Conservation (phyloP, 148 eudicot species). For the Amaranthus hypochondriacus region DNA sequence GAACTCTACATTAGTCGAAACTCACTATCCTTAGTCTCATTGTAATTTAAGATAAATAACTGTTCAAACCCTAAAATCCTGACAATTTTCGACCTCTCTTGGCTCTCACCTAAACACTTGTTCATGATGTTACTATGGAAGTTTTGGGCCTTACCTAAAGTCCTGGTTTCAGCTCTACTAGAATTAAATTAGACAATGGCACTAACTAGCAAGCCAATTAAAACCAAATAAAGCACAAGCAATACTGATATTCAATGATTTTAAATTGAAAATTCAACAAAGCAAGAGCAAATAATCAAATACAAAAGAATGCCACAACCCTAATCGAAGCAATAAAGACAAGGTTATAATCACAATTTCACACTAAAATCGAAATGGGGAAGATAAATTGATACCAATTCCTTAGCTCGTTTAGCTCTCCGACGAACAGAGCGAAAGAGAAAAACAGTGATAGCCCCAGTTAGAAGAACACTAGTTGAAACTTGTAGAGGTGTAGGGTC, state of each 20-base stretch:
- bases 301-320: background rate
- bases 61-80: too few species aligned
- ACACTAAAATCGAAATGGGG: background rate
- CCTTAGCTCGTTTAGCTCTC: conserved; percentile 76
- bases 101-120: too few species aligned
- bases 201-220: too few species aligned
- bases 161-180: too few species aligned
- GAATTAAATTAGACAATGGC: too few species aligned
- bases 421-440: conserved; percentile 89
- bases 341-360: background rate
- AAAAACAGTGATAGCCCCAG: conserved; percentile 82
- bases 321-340: conserved; percentile 13
- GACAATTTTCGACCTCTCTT: too few species aligned
- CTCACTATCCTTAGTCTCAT: too few species aligned
- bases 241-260: background rate
- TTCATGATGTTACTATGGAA: too few species aligned
- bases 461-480: conserved; percentile 81
- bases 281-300: background rate
- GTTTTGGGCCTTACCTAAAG: too few species aligned
- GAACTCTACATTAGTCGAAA: too few species aligned
- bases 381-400: conserved; percentile 38
- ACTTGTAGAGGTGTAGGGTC: conserved; percentile 67
- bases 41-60: too few species aligned
- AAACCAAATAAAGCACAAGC: background rate
- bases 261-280: background rate